Evolutionary conservation across 805 yeast genomes (phyloP).

Genomic region (Wickerhamomyces xylosicus): DNA sequence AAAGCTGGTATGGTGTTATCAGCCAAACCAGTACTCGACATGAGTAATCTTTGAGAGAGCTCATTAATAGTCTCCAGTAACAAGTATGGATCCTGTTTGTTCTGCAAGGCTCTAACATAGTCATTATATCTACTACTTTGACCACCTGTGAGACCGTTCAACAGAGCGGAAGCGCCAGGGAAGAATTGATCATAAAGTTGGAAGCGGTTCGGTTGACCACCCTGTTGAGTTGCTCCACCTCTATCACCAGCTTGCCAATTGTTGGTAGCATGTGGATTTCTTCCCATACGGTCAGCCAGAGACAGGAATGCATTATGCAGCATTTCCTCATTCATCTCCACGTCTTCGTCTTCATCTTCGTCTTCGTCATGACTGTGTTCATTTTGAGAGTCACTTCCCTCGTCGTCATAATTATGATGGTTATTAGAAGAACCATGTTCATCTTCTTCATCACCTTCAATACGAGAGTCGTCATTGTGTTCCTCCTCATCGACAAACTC

Average conservation of each 20-base stretch:
- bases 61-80: conserved; percentile 58
- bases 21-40: conserved; percentile 56
- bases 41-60: conserved; percentile 49
- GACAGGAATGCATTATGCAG: conserved; percentile 19
- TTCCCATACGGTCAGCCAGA: conserved; percentile 14
- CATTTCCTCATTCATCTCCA: conserved; percentile 12
- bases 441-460: conserved; percentile 15
- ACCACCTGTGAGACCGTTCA: conserved; percentile 16
- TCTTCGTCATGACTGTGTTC: conserved; percentile 15
- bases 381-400: conserved; percentile 15
- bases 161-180: conserved; percentile 28
- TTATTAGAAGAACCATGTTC: conserved; percentile 16
- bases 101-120: conserved; percentile 12
- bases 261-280: background rate
- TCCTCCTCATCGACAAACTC: conserved; percentile 6
- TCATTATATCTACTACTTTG: conserved; percentile 15
- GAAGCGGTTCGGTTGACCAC: background rate
- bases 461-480: conserved; percentile 16
- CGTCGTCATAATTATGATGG: conserved; percentile 14
- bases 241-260: conserved; percentile 11
- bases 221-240: conserved; percentile 6
- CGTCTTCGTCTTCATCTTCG: conserved; percentile 18
- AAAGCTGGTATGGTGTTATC: conserved; percentile 57
- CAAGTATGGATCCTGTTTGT: conserved; percentile 43
- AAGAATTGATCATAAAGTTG: conserved; percentile 19